These are phyloP conservation scores for Talaromyces sp. DNA, from an alignment of 2,329 filamentous ascomycete species.

Conservation along the genomic window DNA sequence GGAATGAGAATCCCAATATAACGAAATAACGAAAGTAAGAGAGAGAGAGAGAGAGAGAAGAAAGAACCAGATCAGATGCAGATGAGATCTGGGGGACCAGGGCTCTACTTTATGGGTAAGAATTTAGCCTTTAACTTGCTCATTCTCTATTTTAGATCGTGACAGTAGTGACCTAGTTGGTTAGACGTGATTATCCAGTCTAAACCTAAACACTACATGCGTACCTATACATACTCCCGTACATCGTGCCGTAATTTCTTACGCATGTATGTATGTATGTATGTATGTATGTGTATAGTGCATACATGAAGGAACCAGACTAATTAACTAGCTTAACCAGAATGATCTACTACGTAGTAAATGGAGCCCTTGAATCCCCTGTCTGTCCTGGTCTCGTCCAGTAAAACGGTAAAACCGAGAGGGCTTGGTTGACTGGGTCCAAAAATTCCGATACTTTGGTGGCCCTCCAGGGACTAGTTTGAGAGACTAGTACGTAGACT, in stretches of 20 bases:
- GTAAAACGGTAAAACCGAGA: background rate
- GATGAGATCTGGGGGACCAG: slow-evolving; percentile 7
- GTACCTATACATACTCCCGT: no score
- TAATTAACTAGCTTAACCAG: background rate
- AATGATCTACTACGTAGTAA: no score
- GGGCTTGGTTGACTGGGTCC: background rate
- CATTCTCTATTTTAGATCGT: slow-evolving; percentile 1
- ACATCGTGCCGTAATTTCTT: background rate
- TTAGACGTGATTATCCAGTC: background rate
- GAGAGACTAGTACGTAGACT: background rate
- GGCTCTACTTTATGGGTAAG: background rate
- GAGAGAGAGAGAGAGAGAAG: background rate
- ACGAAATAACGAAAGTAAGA: background rate
- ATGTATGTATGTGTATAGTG: background rate
- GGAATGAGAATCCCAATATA: slow-evolving; percentile 2
- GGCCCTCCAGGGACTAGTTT: background rate
- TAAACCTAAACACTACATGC: background rate
- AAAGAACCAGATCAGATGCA: background rate
- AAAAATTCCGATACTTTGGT: slow-evolving; percentile 11
- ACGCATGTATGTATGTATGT: background rate
- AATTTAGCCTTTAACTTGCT: slow-evolving; percentile 1
- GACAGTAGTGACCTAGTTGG: slow-evolving; percentile 5
- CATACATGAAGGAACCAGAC: background rate
- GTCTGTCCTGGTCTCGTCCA: background rate
- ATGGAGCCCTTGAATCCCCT: background rate